Evolutionary conservation across 257 asterid species (phyloP), one percentile per base, ranked within the genome.

Genomic region (Misopates orontium): DNA sequence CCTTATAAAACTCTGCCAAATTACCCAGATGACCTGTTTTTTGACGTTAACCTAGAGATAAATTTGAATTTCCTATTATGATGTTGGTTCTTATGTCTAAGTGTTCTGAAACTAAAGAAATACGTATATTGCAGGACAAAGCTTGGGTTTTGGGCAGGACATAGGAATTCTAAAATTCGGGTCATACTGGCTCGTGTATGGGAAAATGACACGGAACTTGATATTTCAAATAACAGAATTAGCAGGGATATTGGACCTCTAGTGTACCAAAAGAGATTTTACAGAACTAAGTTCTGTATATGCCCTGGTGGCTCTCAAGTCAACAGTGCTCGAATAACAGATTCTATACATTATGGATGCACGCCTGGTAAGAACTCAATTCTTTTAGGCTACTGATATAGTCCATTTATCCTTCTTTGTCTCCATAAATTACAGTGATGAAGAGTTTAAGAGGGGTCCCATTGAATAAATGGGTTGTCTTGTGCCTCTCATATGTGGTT

Each of bases 281-380:
- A 94, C 80, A 80, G 79, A 73, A 85, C 87, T 28, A 94, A 94
- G 73, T 94, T 88, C 84, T 94, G 99, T 81, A 85, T 94, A 69
- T 94, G 99, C 80, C 99, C 99, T 17, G 97, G 99, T 73, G 99
- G 97, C 75, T 94, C 99, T 72, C 99, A 94, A 82, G 99, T 94
- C 79, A 94, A 94, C 73, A 94, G 99, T 73, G 99, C 97, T 67
- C 96, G 99, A 60, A 82, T 94, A 74, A 76, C 99, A 69, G 99
- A 94, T 79, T 90, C 99, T 32, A 90, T 94, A 72, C 99, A 94
- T 75, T 94, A 94, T 32, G 99, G 97, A 73, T 94, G 99, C 75
- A 60, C 88, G 71, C 99, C 99, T 69, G 99, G 99, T 94, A 73
- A 84, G 84, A n/a, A 56, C 76, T 72, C 5, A 17, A 52, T 71